Conservation (phyloP, 495 filamentous ascomycete genomes). For the Penicillium alfredii region DNA sequence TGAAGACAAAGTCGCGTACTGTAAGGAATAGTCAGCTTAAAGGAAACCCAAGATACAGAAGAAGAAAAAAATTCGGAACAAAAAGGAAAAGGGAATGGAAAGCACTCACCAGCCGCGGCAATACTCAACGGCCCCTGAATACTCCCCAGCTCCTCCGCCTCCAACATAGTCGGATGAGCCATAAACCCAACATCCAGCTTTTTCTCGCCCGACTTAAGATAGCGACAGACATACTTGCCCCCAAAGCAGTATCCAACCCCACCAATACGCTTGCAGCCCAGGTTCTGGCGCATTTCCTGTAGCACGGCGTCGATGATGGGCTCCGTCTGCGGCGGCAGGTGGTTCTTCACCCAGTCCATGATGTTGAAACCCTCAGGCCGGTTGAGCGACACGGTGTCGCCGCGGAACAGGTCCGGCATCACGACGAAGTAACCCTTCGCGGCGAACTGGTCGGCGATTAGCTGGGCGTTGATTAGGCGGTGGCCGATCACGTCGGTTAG, state of each 20-base stretch:
- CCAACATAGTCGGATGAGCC: constrained; percentile 70
- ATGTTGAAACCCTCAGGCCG: constrained; percentile 24
- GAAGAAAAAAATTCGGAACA: background rate
- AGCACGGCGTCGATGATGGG: constrained; percentile 52
- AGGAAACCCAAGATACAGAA: background rate
- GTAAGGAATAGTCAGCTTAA: background rate
- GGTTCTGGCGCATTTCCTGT: constrained; percentile 45
- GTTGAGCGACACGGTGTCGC: constrained; percentile 24
- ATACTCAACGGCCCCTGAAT: constrained; percentile 65
- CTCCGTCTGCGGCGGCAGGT: constrained; percentile 51
- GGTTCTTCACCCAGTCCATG: constrained; percentile 21
- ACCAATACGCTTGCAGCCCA: constrained; percentile 57
- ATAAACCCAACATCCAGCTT: constrained; percentile 46
- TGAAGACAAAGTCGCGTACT: constrained; percentile 46
- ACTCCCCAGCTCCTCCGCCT: constrained; percentile 58
- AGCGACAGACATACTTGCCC: constrained; percentile 44
- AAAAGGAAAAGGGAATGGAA: background rate
- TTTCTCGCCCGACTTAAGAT: constrained; percentile 12
- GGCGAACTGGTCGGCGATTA: constrained; percentile 65
- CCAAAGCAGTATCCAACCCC: constrained; percentile 74
- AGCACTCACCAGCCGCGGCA: constrained; percentile 50
- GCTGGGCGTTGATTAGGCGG: constrained; percentile 23
- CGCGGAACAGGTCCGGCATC: constrained; percentile 48
- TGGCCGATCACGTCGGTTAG: constrained; percentile 29
- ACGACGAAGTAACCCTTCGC: constrained; percentile 68